Evolutionary conservation across 352 stramenopile species (phyloP).

Genomic region (Phytopythium sindhum): DNA sequence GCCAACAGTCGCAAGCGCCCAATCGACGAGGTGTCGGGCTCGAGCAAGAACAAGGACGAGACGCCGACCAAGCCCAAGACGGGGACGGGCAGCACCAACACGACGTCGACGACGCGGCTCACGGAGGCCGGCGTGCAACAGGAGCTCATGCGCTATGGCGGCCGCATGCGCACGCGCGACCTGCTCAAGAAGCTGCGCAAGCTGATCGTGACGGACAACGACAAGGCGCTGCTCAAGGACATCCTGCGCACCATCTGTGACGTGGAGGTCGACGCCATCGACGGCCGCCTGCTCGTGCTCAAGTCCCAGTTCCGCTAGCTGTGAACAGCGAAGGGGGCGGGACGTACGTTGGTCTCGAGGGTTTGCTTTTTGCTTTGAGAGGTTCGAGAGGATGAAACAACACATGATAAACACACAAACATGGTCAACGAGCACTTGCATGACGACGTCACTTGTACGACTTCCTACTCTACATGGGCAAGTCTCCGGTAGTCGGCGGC

Average conservation of each 20-base stretch:
- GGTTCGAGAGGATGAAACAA: not conserved
- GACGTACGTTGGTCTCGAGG: not conserved
- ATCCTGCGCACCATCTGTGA: slow-evolving; percentile 87
- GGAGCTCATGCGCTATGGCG: slow-evolving; percentile 78
- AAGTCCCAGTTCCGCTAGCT: slow-evolving; percentile 86
- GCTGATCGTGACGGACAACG: slow-evolving; percentile 73
- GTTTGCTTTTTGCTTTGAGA: not conserved
- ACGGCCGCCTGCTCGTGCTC: slow-evolving; percentile 76
- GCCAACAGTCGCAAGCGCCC: not conserved
- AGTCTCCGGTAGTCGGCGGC: slow-evolving; percentile 16
- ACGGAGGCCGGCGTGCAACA: slow-evolving; percentile 82
- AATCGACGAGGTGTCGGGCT: not conserved
- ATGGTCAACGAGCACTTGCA: not conserved
- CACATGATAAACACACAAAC: not conserved
- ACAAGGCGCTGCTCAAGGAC: slow-evolving; percentile 81
- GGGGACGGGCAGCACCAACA: slow-evolving; percentile 3
- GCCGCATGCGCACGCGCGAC: slow-evolving; percentile 76
- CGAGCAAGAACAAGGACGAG: slow-evolving; percentile 32
- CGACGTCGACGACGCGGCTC: slow-evolving; percentile 48
- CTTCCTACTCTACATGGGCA: not conserved
- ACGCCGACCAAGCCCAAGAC: slow-evolving; percentile 45
- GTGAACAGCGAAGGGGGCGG: not conserved
- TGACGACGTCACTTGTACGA: not conserved
- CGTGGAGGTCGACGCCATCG: slow-evolving; percentile 81
- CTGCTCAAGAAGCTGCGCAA: slow-evolving; percentile 82